These are phyloP conservation scores for Scutellaria barbata DNA, from an alignment of 257 asterid genomes.

Conservation along the genomic window DNA sequence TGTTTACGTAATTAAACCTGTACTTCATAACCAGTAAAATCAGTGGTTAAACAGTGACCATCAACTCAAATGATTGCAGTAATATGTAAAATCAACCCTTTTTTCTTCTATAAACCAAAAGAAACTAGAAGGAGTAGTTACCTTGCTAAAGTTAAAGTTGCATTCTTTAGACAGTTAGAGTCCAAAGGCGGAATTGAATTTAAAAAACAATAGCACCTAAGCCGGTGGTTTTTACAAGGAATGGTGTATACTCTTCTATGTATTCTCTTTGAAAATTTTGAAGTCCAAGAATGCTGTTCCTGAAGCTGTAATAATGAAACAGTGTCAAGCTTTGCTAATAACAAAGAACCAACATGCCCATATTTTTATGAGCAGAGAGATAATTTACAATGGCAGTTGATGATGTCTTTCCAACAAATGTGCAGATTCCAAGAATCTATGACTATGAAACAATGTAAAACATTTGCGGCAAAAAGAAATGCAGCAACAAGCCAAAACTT, in stretches of 20 bases:
- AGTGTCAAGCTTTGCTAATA: constrained; percentile 28
- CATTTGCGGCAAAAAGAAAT: background rate
- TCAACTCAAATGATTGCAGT: background rate
- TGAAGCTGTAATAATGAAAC: constrained; percentile 46
- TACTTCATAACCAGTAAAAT: constrained; percentile 20
- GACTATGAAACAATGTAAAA: constrained; percentile 3
- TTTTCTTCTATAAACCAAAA: constrained; percentile 2
- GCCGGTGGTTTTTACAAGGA: constrained; percentile 50
- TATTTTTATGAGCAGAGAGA: background rate
- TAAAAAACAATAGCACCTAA: constrained; percentile 69
- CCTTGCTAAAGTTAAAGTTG: constrained; percentile 65
- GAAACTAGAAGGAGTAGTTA: constrained; percentile 39
- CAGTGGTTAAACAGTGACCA: constrained; percentile 14
- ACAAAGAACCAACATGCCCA: constrained; percentile 7
- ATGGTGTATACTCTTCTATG: constrained; percentile 44
- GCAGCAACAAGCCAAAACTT: constrained; percentile 2
- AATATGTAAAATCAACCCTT: background rate
- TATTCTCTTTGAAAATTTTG: constrained; percentile 53
- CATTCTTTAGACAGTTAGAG: constrained; percentile 58
- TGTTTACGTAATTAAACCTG: background rate
- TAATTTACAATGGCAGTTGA: background rate
- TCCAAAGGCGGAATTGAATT: constrained; percentile 58
- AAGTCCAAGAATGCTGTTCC: constrained; percentile 63
- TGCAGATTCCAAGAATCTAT: constrained; percentile 20
- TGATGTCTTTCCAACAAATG: background rate